Base-by-base conservation (phyloP, 2,329 filamentous ascomycete species). In the Neofusicoccum umdonicola region DNA sequence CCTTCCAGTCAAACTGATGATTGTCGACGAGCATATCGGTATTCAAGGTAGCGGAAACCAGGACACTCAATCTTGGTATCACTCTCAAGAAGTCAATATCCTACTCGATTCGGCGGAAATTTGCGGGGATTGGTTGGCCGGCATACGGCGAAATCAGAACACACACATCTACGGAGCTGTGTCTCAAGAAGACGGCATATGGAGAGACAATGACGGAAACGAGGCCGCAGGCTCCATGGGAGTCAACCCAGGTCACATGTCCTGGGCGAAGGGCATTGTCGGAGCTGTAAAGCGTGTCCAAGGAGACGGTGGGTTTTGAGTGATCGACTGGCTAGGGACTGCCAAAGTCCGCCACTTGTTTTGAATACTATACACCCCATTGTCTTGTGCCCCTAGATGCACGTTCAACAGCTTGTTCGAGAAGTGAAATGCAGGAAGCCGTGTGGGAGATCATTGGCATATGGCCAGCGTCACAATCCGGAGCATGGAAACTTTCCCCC, bases 1-100 rank as follows among this genome's bases (percentile, higher is more conserved):
- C n/a, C 7, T 6, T 12, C 5, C 22, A 71, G 69, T 93, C 73
- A 94, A 94, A 73, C 80, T 94, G 2, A 84, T 93, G 80, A 89
- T 93, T 47, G 87, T 86, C 1, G 91, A 94, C 73, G 85, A 84
- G 48, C 78, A 79, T 22, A 83, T 94, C 41, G 90, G 85, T 2
- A 87, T 93, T 41, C 85, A 90, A 74, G 91, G 90, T 3, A 91
- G 86, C 68, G 90, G 90, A 0, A 94, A 93, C 71, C 88, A 93
- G 73, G 91, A 94, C 69, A 93, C 90, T 1, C 91, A 94, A 75
- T 87, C 84, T 19, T 93, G 90, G 87, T 93, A 84, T 68, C 90
- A 94, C 71, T 88, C 84, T 63, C 90, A 93, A 74, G 91, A 94
- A 74, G 84, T 90, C 63, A 93, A 94, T 68, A 76, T 93, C 27